Conservation (phyloP, 2,329 filamentous ascomycete genomes). For the Fusarium sp. region DNA sequence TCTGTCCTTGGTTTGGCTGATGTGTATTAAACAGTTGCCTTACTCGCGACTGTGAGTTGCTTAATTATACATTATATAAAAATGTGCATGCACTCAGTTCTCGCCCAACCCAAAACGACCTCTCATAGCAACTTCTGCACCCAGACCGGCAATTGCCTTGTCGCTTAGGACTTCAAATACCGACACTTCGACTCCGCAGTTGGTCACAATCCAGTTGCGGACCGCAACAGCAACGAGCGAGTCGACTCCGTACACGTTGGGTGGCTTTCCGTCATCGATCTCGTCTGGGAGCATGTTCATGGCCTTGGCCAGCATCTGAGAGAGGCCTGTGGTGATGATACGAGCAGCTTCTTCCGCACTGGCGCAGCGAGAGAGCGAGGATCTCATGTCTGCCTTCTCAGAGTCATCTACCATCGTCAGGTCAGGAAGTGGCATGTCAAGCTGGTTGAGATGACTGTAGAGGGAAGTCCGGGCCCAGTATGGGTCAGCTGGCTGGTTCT, state of each 20-base stretch:
- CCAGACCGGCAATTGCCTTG: constrained; percentile 54
- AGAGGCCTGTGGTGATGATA: constrained; percentile 53
- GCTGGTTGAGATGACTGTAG: constrained; percentile 60
- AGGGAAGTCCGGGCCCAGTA: constrained; percentile 66
- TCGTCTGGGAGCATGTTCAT: constrained; percentile 60
- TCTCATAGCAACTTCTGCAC: constrained; percentile 50
- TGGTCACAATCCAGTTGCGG: constrained; percentile 62
- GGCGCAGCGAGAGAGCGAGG: constrained; percentile 47
- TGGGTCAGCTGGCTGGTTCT: constrained; percentile 64
- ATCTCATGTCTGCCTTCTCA: constrained; percentile 45
- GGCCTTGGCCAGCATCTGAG: constrained; percentile 56
- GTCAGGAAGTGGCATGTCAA: constrained; percentile 57
- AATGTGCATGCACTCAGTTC: constrained; percentile 2
- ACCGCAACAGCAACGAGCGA: constrained; percentile 65
- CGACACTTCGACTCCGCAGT: constrained; percentile 58
- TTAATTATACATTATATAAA: too few species aligned
- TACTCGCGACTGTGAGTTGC: too few species aligned
- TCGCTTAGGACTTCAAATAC: constrained; percentile 62
- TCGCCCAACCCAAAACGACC: constrained; percentile 44
- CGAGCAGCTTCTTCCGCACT: constrained; percentile 46
- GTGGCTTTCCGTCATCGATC: constrained; percentile 55
- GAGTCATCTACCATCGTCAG: constrained; percentile 34
- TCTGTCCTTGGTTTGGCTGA: neutral
- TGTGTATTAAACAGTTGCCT: neutral
- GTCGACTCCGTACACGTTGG: constrained; percentile 63